Conservation (phyloP, 345 rosid genomes). For the Excoecaria cochinchinensis region DNA sequence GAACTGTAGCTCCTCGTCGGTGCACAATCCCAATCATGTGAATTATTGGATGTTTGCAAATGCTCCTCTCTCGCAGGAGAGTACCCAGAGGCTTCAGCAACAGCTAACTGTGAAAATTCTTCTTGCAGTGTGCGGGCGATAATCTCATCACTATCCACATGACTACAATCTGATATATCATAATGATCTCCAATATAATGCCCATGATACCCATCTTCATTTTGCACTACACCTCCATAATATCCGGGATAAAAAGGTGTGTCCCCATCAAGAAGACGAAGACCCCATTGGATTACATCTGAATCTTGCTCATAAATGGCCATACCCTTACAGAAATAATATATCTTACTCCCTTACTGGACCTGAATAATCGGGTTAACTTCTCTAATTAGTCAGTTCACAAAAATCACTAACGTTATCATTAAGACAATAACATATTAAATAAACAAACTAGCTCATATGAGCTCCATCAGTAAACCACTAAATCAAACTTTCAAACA, state of each 20-base stretch:
- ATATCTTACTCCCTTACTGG: neutral
- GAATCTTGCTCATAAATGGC: slow-evolving; percentile 49
- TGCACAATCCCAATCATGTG: slow-evolving; percentile 47
- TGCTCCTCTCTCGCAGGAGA: slow-evolving; percentile 36
- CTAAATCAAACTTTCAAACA: neutral
- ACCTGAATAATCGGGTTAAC: slow-evolving; percentile 9
- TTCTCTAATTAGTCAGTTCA: neutral
- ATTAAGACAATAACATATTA: neutral
- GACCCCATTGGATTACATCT: slow-evolving; percentile 57
- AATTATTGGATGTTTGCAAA: slow-evolving; percentile 32
- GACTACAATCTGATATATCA: slow-evolving; percentile 42
- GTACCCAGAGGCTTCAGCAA: slow-evolving; percentile 48
- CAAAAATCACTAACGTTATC: neutral
- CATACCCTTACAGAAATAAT: slow-evolving; percentile 22
- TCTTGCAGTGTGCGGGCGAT: slow-evolving; percentile 84
- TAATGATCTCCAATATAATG: slow-evolving; percentile 48
- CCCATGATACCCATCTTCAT: slow-evolving; percentile 28
- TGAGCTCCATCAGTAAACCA: neutral
- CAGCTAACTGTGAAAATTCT: slow-evolving; percentile 71
- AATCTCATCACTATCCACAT: slow-evolving; percentile 82
- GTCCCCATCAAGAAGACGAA: slow-evolving; percentile 51
- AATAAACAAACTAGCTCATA: neutral
- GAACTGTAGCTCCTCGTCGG: slow-evolving; percentile 41
- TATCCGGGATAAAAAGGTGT: slow-evolving; percentile 51
- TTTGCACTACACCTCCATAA: slow-evolving; percentile 42